Conservation (phyloP, 2,329 filamentous ascomycete genomes). For the Colletotrichum acutatum region DNA sequence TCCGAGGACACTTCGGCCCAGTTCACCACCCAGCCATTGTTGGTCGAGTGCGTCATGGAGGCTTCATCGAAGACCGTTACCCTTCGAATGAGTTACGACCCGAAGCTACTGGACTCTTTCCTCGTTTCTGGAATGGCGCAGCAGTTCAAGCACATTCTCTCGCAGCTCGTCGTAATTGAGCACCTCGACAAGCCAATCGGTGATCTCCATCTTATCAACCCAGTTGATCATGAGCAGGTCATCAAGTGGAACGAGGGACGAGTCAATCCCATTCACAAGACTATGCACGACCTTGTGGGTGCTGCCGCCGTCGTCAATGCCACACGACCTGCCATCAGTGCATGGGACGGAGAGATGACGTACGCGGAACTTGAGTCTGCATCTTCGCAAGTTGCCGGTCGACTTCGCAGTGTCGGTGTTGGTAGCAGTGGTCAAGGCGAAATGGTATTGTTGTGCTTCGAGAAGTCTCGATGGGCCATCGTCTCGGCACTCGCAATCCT, state of each 20-base stretch:
- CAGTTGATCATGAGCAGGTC: background rate
- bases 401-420: conserved; percentile 4
- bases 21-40: background rate
- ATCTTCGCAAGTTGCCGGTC: conserved; percentile 14
- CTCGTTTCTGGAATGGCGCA: background rate
- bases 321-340: conserved; percentile 36
- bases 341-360: conserved; percentile 46
- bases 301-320: background rate
- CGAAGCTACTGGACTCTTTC: background rate
- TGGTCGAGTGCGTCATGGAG: background rate
- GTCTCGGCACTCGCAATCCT: conserved; percentile 36
- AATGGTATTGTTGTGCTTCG: background rate
- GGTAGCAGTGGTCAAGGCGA: background rate
- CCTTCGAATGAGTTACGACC: background rate
- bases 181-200: background rate
- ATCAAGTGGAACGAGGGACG: background rate
- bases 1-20: background rate
- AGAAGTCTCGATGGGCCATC: conserved; percentile 33
- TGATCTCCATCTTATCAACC: background rate
- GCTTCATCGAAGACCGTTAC: background rate
- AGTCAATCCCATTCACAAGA: background rate
- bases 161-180: background rate
- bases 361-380: conserved; percentile 40
- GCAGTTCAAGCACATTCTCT: background rate
- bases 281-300: background rate